These are phyloP conservation scores for Alternaria ventricosa DNA, from an alignment of 2,329 filamentous ascomycete genomes.

Conservation along the genomic window DNA sequence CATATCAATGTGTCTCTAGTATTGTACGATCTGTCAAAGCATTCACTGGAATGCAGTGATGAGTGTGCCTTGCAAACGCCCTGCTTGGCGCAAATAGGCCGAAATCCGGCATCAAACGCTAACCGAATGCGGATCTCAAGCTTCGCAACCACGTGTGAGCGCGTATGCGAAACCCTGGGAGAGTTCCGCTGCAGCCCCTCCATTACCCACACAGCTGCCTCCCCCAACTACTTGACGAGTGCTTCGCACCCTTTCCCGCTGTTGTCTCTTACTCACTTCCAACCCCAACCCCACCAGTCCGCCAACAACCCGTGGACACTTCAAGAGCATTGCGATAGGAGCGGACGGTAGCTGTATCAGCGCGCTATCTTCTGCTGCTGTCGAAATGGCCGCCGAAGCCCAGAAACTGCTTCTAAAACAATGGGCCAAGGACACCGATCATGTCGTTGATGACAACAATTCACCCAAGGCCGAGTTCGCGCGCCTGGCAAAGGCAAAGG, in stretches of 20 bases:
- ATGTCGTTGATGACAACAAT: conserved; percentile 11
- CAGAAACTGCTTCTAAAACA: conserved; percentile 17
- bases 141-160: conserved; percentile 7
- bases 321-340: neutral
- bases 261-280: neutral
- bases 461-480: conserved; percentile 31
- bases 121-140: conserved; percentile 2
- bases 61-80: neutral
- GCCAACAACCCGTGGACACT: neutral
- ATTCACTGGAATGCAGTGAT: neutral
- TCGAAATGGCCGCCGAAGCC: conserved; percentile 10
- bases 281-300: neutral
- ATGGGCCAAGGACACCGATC: conserved; percentile 19
- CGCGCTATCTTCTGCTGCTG: neutral
- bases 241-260: neutral
- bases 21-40: neutral
- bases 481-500: conserved; percentile 25
- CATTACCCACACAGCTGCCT: neutral
- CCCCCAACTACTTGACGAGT: neutral
- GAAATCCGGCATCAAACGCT: conserved; percentile 2
- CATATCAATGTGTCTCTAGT: neutral
- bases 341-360: neutral
- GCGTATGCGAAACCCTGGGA: neutral
- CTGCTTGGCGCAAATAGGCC: neutral
- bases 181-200: conserved; percentile 2